phyloP scores from a whole-genome alignment of 2,329 filamentous ascomycete species.

The Aspergillus spinulosporus region DNA sequence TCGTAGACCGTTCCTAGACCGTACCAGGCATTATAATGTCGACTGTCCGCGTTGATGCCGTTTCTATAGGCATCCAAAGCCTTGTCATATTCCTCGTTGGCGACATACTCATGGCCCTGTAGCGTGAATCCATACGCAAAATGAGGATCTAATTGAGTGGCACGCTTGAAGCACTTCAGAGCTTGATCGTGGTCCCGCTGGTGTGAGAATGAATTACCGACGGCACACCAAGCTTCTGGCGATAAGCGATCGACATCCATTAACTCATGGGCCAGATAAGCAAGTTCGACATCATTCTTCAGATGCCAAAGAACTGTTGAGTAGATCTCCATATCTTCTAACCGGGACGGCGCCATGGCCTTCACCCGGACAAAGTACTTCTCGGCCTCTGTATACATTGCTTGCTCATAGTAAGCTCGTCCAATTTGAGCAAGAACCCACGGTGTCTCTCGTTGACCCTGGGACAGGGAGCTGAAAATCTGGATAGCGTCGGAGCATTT shows the following conservation, averaged over 20 bases:
- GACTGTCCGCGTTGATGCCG: conserved; percentile 79
- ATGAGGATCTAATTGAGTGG: conserved; percentile 82
- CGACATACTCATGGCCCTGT: conserved; percentile 92
- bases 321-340: conserved; percentile 97
- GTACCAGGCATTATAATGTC: conserved; percentile 99
- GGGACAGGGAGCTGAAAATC: conserved; percentile 68
- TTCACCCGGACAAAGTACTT: conserved; percentile 80
- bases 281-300: conserved; percentile 86
- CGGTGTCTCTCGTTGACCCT: conserved; percentile 79
- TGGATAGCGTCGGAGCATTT: conserved; percentile 75
- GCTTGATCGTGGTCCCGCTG: conserved; percentile 93
- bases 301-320: conserved; percentile 99
- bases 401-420: conserved; percentile 87
- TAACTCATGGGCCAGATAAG: conserved; percentile 87
- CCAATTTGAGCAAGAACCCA: conserved; percentile 93
- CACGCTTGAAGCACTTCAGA: conserved; percentile 88
- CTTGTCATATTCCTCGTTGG: conserved; percentile 97
- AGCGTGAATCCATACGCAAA: conserved; percentile 96
- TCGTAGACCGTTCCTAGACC: conserved; percentile 78
- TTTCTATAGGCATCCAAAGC: conserved; percentile 83
- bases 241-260: conserved; percentile 84
- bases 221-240: conserved; percentile 91
- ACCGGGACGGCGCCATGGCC: conserved; percentile 73
- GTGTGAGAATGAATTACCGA: conserved; percentile 93
- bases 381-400: conserved; percentile 81